Percentiles rank a stretch among this genome's conserved stretches.
phyloP scores from a whole-genome alignment of 371 early-diverging fungal species.

The Thermomucor indicae-seudaticae region DNA sequence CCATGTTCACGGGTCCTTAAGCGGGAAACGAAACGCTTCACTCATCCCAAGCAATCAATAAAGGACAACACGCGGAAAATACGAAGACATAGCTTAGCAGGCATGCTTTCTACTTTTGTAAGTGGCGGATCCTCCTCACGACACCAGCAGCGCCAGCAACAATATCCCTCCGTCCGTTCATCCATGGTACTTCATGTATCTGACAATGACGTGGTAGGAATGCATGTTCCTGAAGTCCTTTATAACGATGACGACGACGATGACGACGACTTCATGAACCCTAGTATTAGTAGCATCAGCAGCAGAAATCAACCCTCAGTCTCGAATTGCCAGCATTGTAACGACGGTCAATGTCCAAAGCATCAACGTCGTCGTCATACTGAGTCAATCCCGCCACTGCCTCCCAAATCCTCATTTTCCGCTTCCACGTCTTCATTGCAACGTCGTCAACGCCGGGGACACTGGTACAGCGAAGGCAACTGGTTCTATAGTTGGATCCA shows the following conservation, averaged over 20 bases:
- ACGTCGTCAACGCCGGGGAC: not conserved
- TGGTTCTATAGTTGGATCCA: slow-evolving; percentile 4
- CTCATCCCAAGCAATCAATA: not conserved
- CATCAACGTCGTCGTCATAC: not conserved
- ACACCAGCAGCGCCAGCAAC: not conserved
- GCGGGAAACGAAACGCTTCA: not conserved
- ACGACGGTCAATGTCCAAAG: not conserved
- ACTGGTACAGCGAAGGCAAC: not conserved
- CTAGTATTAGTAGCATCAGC: not conserved
- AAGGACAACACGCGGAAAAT: not conserved
- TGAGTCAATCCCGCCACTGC: not conserved
- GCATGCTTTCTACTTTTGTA: not conserved
- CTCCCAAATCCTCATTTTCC: not conserved
- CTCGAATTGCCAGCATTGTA: not conserved
- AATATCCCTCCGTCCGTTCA: not conserved
- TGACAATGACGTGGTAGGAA: not conserved
- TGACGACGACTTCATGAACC: not conserved
- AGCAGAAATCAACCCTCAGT: too few species aligned
- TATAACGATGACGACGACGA: not conserved
- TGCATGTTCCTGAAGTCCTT: not conserved
- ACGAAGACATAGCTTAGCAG: not conserved
- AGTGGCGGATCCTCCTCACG: not conserved
- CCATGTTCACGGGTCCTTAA: not conserved
- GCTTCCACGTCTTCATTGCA: too few species aligned
- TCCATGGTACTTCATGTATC: slow-evolving; percentile 1